phyloP scores from a whole-genome alignment of 371 early-diverging fungal genomes.

The Apophysomyces variabilis region DNA sequence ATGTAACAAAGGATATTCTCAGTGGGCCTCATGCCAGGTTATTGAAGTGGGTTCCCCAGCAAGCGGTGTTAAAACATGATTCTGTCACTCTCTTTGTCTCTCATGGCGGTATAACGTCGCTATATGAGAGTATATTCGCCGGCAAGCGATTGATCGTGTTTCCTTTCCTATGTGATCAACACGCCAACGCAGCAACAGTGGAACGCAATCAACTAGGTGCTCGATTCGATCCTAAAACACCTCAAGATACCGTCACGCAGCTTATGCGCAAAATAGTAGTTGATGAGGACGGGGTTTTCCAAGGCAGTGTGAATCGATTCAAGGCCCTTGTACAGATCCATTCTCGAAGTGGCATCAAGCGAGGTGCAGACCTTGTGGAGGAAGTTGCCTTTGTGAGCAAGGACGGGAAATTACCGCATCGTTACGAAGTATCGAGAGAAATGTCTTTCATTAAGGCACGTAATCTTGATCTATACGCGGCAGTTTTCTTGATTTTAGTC shows the following conservation, averaged over 20 bases:
- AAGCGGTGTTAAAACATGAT: slow-evolving; percentile 40
- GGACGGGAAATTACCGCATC: slow-evolving; percentile 18
- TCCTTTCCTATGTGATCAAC: slow-evolving; percentile 48
- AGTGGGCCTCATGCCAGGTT: slow-evolving; percentile 17
- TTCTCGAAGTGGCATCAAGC: slow-evolving; percentile 15
- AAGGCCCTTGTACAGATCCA: slow-evolving; percentile 25
- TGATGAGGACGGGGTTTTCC: slow-evolving; percentile 15
- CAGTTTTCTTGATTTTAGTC: background rate
- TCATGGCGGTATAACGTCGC: slow-evolving; percentile 45
- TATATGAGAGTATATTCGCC: slow-evolving; percentile 38
- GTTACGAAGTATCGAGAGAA: slow-evolving; percentile 19
- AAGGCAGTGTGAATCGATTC: slow-evolving; percentile 13
- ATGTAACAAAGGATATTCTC: background rate
- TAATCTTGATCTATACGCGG: slow-evolving; percentile 27
- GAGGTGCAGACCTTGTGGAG: slow-evolving; percentile 34
- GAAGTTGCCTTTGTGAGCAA: slow-evolving; percentile 24
- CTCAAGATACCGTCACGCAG: background rate
- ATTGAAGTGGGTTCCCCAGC: slow-evolving; percentile 45
- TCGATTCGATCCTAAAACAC: background rate
- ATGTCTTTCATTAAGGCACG: slow-evolving; percentile 35
- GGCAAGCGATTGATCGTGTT: slow-evolving; percentile 32
- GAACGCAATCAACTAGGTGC: background rate
- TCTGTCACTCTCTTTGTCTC: slow-evolving; percentile 38
- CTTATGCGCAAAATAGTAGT: background rate
- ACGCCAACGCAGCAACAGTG: slow-evolving; percentile 19